Base-by-base conservation (phyloP, 176 grass and related monocot genomes). In the Carex scoparia region DNA sequence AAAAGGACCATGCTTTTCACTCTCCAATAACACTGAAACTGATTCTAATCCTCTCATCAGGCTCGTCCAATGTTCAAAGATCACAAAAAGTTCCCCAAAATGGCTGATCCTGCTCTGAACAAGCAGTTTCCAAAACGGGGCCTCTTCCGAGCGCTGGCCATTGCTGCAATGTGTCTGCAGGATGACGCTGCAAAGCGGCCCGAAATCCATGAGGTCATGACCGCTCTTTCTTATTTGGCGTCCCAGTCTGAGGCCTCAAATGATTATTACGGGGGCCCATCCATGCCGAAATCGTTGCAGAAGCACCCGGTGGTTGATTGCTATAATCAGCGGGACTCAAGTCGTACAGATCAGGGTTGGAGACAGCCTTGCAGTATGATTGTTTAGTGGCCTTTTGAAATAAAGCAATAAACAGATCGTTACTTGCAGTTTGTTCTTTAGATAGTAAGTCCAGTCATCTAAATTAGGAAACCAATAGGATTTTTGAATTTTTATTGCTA, bases 21-120 rank as follows among this genome's bases (percentile, higher is more conserved):
- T 31, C 74, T 46, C 88, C 62, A 84, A 31, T 78, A 32, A 2
- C 2, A 37, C 74, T 35, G 74, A 57, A 57, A 37, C 53, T 79
- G 30, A 79, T 79, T 15, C 30, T 16, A 79, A 58, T 79, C 5
- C 28, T 79, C 12, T 58, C 14, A 58, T 79, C 86, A 97, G 94
- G 92, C 94, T 71, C 90, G 92, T 49, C 94, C 94, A 53, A 85
- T 97, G 65, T 97, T 97, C 84, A 97, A 94, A 86, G 90, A 94
- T 85, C 85, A 86, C 88, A 89, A 79, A 42, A 97, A 90, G 19
- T 97, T 94, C 78, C 48, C 90, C 40, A 94, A 73, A 79, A 97
- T 97, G 92, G 92, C 85, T 11, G 92, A 97, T 90, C 92, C 92
- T 11, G 71, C 84, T 83, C 51, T 97, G 60, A 40, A 40, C 58